Percentiles rank a stretch among this genome's conserved stretches.
phyloP scores from a whole-genome alignment of 2,329 filamentous ascomycete species.

The Hypoxylon sp. region DNA sequence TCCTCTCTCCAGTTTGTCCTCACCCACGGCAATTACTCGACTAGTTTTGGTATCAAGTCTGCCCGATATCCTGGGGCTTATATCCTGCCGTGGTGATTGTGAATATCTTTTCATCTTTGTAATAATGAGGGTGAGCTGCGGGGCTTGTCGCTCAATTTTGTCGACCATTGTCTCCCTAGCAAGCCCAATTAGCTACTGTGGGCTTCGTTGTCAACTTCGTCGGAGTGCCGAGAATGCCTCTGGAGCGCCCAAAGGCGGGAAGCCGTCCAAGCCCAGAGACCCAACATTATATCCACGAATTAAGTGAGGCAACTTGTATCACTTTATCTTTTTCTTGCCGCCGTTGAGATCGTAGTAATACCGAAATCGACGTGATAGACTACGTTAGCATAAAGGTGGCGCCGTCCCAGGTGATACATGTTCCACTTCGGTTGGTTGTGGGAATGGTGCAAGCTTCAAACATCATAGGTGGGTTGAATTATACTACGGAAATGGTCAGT shows the following conservation, averaged over 20 bases:
- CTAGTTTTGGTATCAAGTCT: background rate
- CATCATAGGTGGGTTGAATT: slow-evolving; percentile 16
- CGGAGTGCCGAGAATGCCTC: background rate
- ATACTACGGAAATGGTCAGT: slow-evolving; percentile 26
- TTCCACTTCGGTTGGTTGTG: background rate
- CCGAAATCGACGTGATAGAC: slow-evolving; percentile 11
- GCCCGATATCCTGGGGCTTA: background rate
- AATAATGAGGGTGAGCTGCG: background rate
- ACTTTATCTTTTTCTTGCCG: background rate
- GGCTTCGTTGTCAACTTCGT: too few relatives aligned
- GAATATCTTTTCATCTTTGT: background rate
- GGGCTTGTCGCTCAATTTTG: background rate
- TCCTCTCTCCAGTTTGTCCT: too few relatives aligned
- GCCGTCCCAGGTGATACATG: background rate
- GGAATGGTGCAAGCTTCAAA: background rate
- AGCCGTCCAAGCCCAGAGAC: background rate
- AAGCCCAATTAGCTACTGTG: background rate
- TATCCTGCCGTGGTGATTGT: background rate
- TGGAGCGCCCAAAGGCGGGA: background rate
- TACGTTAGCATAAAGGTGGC: slow-evolving; percentile 3
- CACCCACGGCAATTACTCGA: background rate
- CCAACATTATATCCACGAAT: background rate
- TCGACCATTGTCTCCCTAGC: background rate
- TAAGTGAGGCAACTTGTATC: background rate
- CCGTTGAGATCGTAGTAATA: background rate